A percentile compares a stretch with the other conserved stretches of the same genome.
Conservation (phyloP, 129 eudicot genomes). For the Solidago caesia region DNA sequence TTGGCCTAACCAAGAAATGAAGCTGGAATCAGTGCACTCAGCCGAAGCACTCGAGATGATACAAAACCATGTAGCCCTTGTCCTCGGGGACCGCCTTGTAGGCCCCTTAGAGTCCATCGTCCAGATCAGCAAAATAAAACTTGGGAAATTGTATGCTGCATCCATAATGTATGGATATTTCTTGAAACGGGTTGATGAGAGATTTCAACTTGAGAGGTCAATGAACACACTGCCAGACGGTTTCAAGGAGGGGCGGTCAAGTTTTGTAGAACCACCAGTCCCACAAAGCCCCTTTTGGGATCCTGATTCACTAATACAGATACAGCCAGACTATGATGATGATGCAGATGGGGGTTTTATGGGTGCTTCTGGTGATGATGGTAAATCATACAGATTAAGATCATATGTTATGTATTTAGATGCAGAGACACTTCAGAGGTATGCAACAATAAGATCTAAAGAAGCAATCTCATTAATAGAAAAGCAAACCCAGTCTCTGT, state of each 20-base stretch:
- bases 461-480: conserved; percentile 90
- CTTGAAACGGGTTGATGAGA: conserved; percentile 80
- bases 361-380: conserved; percentile 39
- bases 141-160: conserved; percentile 96
- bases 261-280: conserved; percentile 46
- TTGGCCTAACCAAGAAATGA: conserved; percentile 93
- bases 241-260: conserved; percentile 37
- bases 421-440: conserved; percentile 84
- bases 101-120: conserved; percentile 68
- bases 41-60: conserved; percentile 95
- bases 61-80: conserved; percentile 67
- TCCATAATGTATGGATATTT: conserved; percentile 96
- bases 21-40: conserved; percentile 78
- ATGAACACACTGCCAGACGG: conserved; percentile 95
- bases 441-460: conserved; percentile 80
- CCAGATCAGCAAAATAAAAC: conserved; percentile 85
- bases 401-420: conserved; percentile 93
- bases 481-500: conserved; percentile 87
- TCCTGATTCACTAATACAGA: conserved; percentile 70
- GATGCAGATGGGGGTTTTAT: conserved; percentile 42
- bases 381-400: conserved; percentile 58
- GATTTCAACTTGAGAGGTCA: conserved; percentile 89
- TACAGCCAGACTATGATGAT: conserved; percentile 58
- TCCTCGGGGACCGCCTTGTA: conserved; percentile 70
- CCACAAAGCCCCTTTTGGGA: conserved; percentile 81